A percentile compares a stretch with the other conserved stretches of the same genome.
Conservation (phyloP, 176 grass and related monocot genomes). For the Luzula sylvatica region DNA sequence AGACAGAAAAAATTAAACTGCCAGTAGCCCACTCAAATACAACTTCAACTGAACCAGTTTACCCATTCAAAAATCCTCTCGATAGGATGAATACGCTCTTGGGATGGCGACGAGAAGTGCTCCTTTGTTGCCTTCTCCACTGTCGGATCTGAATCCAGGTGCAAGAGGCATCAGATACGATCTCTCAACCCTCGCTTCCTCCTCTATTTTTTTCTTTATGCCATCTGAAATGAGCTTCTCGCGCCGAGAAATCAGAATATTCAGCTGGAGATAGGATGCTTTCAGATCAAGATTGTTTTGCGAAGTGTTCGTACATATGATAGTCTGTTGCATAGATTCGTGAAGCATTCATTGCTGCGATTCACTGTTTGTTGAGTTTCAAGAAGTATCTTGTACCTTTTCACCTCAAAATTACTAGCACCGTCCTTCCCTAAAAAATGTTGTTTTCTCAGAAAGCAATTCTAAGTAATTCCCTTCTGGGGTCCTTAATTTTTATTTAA, state of each 20-base stretch:
- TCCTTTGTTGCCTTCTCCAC: constrained; percentile 16
- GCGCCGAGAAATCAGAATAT: constrained; percentile 34
- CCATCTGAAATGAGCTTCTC: constrained; percentile 11
- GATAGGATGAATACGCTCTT: constrained; percentile 60
- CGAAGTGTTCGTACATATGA: constrained; percentile 35
- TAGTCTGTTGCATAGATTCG: constrained; percentile 24
- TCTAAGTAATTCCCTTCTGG: too few species aligned
- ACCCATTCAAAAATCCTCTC: constrained; percentile 27
- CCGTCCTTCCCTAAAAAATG: too few species aligned
- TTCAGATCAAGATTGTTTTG: constrained; percentile 42
- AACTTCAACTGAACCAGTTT: too few species aligned
- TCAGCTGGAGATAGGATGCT: constrained; percentile 45
- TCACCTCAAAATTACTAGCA: constrained; percentile 17
- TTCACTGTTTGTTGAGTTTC: constrained; percentile 31
- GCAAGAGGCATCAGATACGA: constrained; percentile 1
- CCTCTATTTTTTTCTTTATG: constrained; percentile 4
- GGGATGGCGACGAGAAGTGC: constrained; percentile 21
- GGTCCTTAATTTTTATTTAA: too few species aligned
- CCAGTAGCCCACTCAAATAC: too few species aligned
- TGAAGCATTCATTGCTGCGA: constrained; percentile 55
- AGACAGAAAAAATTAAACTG: too few species aligned
- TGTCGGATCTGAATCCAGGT: constrained; percentile 10
- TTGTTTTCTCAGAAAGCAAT: too few species aligned
- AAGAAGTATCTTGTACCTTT: constrained; percentile 36
- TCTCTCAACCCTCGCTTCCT: constrained; percentile 24